Evolutionary conservation across 2,329 filamentous ascomycete species (phyloP), one percentile per base, ranked within the genome.

Genomic region (Diaporthe caulivora): DNA sequence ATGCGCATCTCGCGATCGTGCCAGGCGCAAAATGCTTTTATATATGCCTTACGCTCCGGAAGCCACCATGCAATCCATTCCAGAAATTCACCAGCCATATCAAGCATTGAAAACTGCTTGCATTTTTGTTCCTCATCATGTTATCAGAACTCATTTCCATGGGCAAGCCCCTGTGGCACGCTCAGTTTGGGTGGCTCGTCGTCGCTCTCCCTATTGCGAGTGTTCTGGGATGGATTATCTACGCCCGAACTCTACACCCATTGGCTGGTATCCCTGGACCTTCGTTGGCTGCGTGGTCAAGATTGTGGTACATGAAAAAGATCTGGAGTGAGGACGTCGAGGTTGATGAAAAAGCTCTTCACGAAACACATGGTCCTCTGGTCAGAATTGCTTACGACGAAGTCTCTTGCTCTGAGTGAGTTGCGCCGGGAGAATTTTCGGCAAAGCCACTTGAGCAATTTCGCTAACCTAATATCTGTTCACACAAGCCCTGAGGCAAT

Each of bases 321-420:
- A 54, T 54, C 15, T 54, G 51, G 51, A 18, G 11, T 15, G 51
- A 54, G 26, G 15, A 54, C 29, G 26, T 54, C 13, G 51, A 54
- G 13, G 15, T 54, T 17, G 51, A 54, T 24, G 51, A 54, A 31
- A 54, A 15, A 31, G 26, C 51, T 31, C 51, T 54, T 4, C 51
- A 54, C 17, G 26, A 54, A 54, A 31, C 29, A 15, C 51, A 54
- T 54, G 51, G 51, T 31, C 26, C 51, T 18, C 26, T 54, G 51
- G 51, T 54, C 51, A 54, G 51, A 54, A 54, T 54, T 54, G 51
- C 51, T 31, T 54, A 54, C 18, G 53, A 55, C 10, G 26, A 34
- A 34, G 17, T 55, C 29, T 55, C 53, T 34, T 55, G 53, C 29
- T 55, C 53, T 3, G 53, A 55, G 53, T 55, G 17, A 34, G 53